Conservation (phyloP, 805 yeast species). For the Saturnispora dispora region DNA sequence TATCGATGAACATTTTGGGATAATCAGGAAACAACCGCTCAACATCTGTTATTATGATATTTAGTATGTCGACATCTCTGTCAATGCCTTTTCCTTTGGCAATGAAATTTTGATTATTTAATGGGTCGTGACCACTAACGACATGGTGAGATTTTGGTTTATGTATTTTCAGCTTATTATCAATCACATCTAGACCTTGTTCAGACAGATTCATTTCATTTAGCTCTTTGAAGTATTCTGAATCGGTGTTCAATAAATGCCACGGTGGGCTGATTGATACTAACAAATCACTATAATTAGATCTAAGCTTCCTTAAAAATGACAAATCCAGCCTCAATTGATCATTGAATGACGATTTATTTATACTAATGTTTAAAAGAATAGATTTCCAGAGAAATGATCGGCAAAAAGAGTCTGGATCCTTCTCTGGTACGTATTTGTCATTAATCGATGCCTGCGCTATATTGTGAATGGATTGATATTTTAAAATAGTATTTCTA, state of each 20-base stretch:
- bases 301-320: conserved; percentile 15
- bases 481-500: conserved; percentile 5
- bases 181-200: conserved; percentile 18
- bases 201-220: conserved; percentile 12
- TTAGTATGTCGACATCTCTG: conserved; percentile 32
- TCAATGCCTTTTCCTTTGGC: background rate
- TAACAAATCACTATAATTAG: conserved; percentile 14
- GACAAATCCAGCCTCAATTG: conserved; percentile 15
- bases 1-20: conserved; percentile 25
- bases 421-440: conserved; percentile 7
- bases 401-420: conserved; percentile 13
- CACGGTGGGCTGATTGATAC: conserved; percentile 27
- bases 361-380: conserved; percentile 10
- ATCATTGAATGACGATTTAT: conserved; percentile 1
- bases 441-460: conserved; percentile 9
- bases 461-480: conserved; percentile 5
- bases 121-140: conserved; percentile 8
- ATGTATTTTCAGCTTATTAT: conserved; percentile 9
- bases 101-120: background rate
- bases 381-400: conserved; percentile 17
- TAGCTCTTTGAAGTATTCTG: conserved; percentile 15
- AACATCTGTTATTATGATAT: conserved; percentile 39
- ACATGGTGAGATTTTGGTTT: conserved; percentile 6
- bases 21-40: conserved; percentile 42
- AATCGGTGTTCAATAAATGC: conserved; percentile 23